Base-by-base conservation (phyloP, 2,329 filamentous ascomycete genomes). In the Fusarium hainanense region DNA sequence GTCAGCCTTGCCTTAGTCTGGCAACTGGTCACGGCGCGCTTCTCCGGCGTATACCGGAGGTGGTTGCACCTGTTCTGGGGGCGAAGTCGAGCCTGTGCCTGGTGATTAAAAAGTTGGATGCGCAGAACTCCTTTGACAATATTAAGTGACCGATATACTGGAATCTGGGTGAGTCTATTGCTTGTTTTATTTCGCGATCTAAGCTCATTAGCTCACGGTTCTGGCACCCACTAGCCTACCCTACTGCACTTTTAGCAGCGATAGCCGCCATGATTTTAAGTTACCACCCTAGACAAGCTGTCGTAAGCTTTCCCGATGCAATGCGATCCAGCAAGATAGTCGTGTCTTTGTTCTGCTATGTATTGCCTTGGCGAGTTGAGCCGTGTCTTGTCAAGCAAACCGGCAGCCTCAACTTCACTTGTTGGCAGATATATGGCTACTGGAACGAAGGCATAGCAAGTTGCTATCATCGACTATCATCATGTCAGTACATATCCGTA, bases 1-100 rank as follows among this genome's bases (percentile, higher is more conserved):
- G 25, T 71, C 58, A 55, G 63, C 63, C 68, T 68, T 65, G 68
- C 63, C 63, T 70, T 70, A 50, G 43, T 57, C 30, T 52, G 34
- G 50, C 40, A 63, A 56, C 34, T 55, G 28, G 37, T 41, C 40
- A 54, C 32, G 49, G 43, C 57, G 43, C 55, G 63, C 63, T 68
- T 65, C 68, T 70, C 68, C 68, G 63, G 52, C 37, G 40, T 43
- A 37, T 23, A 51, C 56, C 64, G 68, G 68, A 62, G 52, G 40
- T 70, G 63, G 48, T 51, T 51, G 54, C 27, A 54, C 30, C 48
- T 48, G 23, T 52, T 34, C 23, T 67, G 48, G 57, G 42, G 62
- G 50, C 51, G 37, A 63, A 37, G 50, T 41, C n/a, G 54, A 28
- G 28, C 52, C n/a, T 25, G 12, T 49, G 7, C 16, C 21, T 50